phyloP scores from a whole-genome alignment of 164 flowering plant species.

The Sextonia rubra region DNA sequence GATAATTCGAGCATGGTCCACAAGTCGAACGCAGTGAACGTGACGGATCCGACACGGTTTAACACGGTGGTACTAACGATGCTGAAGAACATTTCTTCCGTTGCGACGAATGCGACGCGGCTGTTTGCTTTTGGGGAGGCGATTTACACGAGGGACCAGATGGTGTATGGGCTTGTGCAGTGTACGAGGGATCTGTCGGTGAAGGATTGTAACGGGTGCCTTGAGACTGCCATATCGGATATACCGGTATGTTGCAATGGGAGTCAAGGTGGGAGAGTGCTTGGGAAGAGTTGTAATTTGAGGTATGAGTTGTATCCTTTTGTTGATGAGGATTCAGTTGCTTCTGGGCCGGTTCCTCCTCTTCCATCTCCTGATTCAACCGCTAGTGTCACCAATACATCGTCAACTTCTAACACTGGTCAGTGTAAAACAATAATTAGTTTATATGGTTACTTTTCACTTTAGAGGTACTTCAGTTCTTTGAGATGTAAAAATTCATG shows the following conservation, averaged over 20 bases:
- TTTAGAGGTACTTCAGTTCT: neutral
- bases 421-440: neutral
- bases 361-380: neutral
- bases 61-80: neutral
- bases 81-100: neutral
- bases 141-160: constrained; percentile 12
- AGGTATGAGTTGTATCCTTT: constrained; percentile 28
- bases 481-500: neutral
- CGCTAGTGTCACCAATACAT: neutral
- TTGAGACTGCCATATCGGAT: neutral
- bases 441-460: neutral
- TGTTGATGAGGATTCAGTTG: neutral
- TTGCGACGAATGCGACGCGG: neutral
- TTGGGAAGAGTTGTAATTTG: constrained; percentile 22
- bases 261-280: constrained; percentile 18
- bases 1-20: neutral
- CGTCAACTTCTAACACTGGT: neutral
- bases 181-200: constrained; percentile 33
- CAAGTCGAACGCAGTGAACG: neutral
- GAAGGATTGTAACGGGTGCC: constrained; percentile 20
- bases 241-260: constrained; percentile 14
- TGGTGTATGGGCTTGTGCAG: constrained; percentile 26
- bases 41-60: neutral
- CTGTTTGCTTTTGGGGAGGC: neutral
- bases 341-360: neutral